A percentile compares a stretch with the other conserved stretches of the same genome.
Evolutionary conservation across 1,284 basidiomycete genomes (phyloP).

Genomic region (Coniophora puteana): DNA sequence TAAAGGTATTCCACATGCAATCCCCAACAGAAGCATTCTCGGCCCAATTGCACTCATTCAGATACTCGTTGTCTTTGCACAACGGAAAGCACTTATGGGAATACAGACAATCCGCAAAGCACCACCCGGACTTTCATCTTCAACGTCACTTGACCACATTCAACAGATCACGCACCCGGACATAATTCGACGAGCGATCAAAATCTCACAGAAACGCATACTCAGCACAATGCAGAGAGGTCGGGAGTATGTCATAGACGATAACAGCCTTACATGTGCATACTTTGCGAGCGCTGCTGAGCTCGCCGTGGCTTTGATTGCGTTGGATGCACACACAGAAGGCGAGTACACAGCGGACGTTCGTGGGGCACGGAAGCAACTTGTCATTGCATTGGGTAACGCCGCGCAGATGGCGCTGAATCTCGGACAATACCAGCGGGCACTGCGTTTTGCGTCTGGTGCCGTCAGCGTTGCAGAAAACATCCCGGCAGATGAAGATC

Average conservation of each 20-base stretch:
- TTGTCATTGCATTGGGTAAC: constrained; percentile 27
- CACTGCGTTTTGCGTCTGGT: constrained; percentile 20
- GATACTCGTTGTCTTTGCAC: constrained; percentile 15
- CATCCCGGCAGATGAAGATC: constrained; percentile 9
- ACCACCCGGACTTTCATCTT: constrained; percentile 11
- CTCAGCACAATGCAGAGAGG: constrained; percentile 14
- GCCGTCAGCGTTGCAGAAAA: constrained; percentile 14
- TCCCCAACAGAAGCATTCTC: constrained; percentile 14
- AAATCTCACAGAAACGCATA: constrained; percentile 17
- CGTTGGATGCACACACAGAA: constrained; percentile 21
- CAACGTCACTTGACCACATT: constrained; percentile 12
- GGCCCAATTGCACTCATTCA: constrained; percentile 16
- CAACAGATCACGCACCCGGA: constrained; percentile 19
- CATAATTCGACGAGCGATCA: constrained; percentile 15
- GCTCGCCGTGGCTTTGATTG: constrained; percentile 21
- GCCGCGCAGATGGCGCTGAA: constrained; percentile 29
- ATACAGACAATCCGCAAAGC: constrained; percentile 11
- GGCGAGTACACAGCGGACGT: constrained; percentile 16
- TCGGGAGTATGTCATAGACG: too few species aligned
- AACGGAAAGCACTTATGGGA: constrained; percentile 12
- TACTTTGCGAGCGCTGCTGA: too few species aligned
- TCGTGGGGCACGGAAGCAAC: constrained; percentile 20
- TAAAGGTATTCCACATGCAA: constrained; percentile 12
- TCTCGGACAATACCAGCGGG: constrained; percentile 14
- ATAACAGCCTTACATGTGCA: too few species aligned